Evolutionary conservation across 2,329 filamentous ascomycete genomes (phyloP).

Genomic region (Sclerotinia borealis): DNA sequence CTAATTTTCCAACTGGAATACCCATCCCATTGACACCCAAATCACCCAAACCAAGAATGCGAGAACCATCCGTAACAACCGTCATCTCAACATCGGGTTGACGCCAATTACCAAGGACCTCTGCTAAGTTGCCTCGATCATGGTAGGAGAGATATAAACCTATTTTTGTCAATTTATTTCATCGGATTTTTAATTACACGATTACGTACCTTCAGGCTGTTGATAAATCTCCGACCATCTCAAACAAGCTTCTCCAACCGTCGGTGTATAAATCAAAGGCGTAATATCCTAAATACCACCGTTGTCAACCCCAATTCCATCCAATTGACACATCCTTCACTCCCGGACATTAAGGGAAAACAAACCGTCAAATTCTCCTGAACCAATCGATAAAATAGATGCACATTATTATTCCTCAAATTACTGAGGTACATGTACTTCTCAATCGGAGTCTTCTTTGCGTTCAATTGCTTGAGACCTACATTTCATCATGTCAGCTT

Average conservation of each 20-base stretch:
- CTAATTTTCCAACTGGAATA: slow-evolving; percentile 77
- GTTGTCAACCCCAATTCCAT: background rate
- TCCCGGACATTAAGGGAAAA: background rate
- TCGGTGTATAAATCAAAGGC: slow-evolving; percentile 54
- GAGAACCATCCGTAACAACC: slow-evolving; percentile 45
- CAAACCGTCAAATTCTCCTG: slow-evolving; percentile 28
- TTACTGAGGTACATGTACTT: slow-evolving; percentile 31
- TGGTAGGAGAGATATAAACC: slow-evolving; percentile 63
- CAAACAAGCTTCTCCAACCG: slow-evolving; percentile 65
- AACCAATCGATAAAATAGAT: slow-evolving; percentile 30
- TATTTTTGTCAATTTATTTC: slow-evolving; percentile 11
- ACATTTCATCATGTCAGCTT: background rate
- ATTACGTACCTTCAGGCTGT: slow-evolving; percentile 52
- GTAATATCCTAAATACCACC: slow-evolving; percentile 35
- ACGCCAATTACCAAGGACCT: slow-evolving; percentile 66
- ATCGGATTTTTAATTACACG: too few species aligned
- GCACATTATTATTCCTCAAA: slow-evolving; percentile 27
- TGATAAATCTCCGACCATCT: slow-evolving; percentile 71
- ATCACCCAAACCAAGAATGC: slow-evolving; percentile 74
- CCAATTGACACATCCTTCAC: background rate
- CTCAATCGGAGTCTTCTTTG: slow-evolving; percentile 28
- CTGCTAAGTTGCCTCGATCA: slow-evolving; percentile 59
- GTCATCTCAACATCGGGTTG: slow-evolving; percentile 58
- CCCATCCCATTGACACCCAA: slow-evolving; percentile 79
- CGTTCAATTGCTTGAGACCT: slow-evolving; percentile 30